Evolutionary conservation across 768 basidiomycete genomes (phyloP), one percentile per base, ranked within the genome.

Genomic region (Lentinula sp.): DNA sequence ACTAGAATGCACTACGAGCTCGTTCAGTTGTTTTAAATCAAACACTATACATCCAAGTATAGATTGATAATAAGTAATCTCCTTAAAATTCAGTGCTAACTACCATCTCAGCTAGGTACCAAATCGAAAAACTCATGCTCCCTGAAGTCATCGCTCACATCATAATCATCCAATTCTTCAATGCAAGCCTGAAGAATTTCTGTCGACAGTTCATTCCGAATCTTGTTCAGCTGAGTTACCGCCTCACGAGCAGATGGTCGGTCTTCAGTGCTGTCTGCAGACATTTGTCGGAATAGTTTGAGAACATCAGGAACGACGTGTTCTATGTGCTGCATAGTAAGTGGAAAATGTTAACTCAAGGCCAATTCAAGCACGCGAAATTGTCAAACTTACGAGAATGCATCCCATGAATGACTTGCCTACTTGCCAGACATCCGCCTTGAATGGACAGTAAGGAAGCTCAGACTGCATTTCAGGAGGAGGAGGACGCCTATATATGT

Each of bases 341-440:
- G 28, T 28, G 28, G 23, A 39, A 0, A 28, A 4, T 3, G 28
- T 28, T 3, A 28, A 28, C 1, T 39, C 37, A 39, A 39, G 37
- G 13, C 9, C 37, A 39, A 6, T 39, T 39, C 13, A 13, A 39
- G 37, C 37, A 39, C 37, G 37, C 9, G 7, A 6, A 11, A 37
- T 16, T 4, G n/a, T 18, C 13, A 15, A 23, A 23, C 39, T 50
- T n/a, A 60, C 46, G 7, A 16, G 16, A 18, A 57, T 5, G 23
- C 18, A 32, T 13, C 15, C 31, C 11, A 32, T 32, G 8, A 60
- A 60, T 28, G 59, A 37, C 5, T 57, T 13, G 8, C 61, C 61
- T 40, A 61, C n/a, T 39, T 61, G 61, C 61, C 61, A 61, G 4
- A 61, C 49, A 58, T 62, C 61, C 18, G 49, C 46, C 28, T 62